Conservation (phyloP, 1,284 basidiomycete genomes). For the Volvariella volvacea region DNA sequence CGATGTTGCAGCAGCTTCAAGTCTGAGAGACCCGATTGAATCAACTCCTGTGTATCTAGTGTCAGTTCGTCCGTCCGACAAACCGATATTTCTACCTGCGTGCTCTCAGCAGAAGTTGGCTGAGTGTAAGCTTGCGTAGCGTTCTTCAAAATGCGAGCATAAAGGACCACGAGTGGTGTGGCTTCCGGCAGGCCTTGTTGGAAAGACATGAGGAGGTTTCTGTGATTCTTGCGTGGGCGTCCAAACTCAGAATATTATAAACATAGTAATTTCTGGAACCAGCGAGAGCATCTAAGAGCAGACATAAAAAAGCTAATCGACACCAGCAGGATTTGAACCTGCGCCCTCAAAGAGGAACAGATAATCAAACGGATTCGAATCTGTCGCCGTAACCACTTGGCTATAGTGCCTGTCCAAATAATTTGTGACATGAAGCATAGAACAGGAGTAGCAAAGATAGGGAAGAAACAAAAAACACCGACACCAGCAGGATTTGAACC, state of each 20-base stretch:
- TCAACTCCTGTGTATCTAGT: slow-evolving; percentile 39
- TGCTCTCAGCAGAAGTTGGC: slow-evolving; percentile 23
- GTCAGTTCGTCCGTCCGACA: background rate
- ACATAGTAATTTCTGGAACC: no score
- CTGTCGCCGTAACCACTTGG: slow-evolving; percentile 41
- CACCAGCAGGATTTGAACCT: slow-evolving; percentile 23
- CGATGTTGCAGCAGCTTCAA: slow-evolving; percentile 42
- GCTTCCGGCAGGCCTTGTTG: background rate
- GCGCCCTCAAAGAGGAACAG: slow-evolving; percentile 16
- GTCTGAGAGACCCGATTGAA: slow-evolving; percentile 48
- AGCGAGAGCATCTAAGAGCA: no score
- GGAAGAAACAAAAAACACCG: slow-evolving; percentile 10
- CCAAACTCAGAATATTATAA: no score
- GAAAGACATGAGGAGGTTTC: no score
- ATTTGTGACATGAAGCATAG: background rate
- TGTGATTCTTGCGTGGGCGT: no score
- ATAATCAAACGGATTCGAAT: slow-evolving; percentile 20
- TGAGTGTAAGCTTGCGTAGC: slow-evolving; percentile 21
- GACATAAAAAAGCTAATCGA: slow-evolving; percentile 11
- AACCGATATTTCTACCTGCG: slow-evolving; percentile 19
- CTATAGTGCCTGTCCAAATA: slow-evolving; percentile 30
- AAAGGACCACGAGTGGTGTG: slow-evolving; percentile 20
- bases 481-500: slow-evolving; percentile 30
- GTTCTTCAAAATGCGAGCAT: slow-evolving; percentile 17
- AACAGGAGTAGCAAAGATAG: background rate